phyloP scores from a whole-genome alignment of 208 protist species.

The Angomonas desouzai region DNA sequence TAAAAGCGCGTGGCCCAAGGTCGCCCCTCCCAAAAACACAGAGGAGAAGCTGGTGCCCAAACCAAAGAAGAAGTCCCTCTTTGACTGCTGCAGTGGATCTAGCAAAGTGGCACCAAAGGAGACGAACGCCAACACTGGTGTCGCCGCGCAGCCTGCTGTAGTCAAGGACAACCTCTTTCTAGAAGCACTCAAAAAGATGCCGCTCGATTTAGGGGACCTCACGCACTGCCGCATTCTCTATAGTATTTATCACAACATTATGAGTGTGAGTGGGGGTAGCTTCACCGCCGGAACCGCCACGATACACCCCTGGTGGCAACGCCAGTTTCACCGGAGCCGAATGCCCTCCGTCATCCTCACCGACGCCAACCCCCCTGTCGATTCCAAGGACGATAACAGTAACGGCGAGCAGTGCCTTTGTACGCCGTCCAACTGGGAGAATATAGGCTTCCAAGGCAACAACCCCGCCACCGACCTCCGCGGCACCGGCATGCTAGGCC shows the following conservation, averaged over 20 bases:
- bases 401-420: background rate
- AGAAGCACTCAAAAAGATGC: conserved; percentile 20
- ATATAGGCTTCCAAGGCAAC: conserved; percentile 71
- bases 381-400: background rate
- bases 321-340: conserved; percentile 8
- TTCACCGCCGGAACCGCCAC: background rate
- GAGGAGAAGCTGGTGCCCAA: conserved; percentile 9
- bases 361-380: background rate
- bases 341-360: background rate
- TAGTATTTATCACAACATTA: conserved; percentile 51
- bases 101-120: background rate
- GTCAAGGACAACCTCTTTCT: conserved; percentile 18
- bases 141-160: background rate
- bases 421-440: conserved; percentile 47
- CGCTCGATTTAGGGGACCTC: conserved; percentile 24
- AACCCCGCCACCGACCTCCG: conserved; percentile 81
- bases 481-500: conserved; percentile 59
- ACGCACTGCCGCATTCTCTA: conserved; percentile 51
- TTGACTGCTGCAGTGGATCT: conserved; percentile 21
- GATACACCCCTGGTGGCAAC: conserved; percentile 14
- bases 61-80: conserved; percentile 20
- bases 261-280: conserved; percentile 3
- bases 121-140: background rate
- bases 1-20: conserved; percentile 1
- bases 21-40: background rate